phyloP scores from a whole-genome alignment of 1,139 yeast genomes.

The Taphrina betulina region DNA sequence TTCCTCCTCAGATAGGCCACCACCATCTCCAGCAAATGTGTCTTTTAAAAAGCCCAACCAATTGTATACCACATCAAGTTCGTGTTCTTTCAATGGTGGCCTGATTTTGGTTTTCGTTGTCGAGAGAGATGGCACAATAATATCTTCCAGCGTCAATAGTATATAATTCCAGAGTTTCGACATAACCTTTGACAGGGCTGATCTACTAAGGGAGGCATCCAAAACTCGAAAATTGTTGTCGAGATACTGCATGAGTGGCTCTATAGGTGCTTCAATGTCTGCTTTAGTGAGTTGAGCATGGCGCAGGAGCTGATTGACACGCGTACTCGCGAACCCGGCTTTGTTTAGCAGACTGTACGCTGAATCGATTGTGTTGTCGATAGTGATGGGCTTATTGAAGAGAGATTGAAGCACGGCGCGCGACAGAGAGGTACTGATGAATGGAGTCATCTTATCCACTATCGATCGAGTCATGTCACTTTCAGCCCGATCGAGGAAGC shows the following conservation, averaged over 20 bases:
- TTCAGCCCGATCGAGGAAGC: conserved; percentile 62
- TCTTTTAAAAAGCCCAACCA: conserved; percentile 70
- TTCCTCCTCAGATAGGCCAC: conserved; percentile 71
- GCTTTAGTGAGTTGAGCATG: conserved; percentile 46
- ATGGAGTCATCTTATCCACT: conserved; percentile 59
- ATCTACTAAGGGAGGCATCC: conserved; percentile 62
- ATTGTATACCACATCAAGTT: conserved; percentile 66
- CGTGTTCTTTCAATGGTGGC: conserved; percentile 57
- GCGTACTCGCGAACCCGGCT: conserved; percentile 12
- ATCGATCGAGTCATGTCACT: conserved; percentile 64
- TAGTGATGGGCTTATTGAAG: conserved; percentile 2
- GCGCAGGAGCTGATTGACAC: not conserved
- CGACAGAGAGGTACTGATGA: conserved; percentile 52
- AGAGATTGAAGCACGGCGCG: conserved; percentile 13
- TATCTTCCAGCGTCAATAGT: conserved; percentile 60
- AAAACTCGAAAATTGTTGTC: conserved; percentile 67
- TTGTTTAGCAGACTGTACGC: conserved; percentile 28
- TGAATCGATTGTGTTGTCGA: conserved; percentile 28
- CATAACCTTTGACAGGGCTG: conserved; percentile 66
- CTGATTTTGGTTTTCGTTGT: conserved; percentile 37
- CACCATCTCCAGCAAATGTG: conserved; percentile 78
- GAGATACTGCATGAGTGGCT: conserved; percentile 72
- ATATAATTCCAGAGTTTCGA: conserved; percentile 73
- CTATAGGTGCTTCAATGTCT: conserved; percentile 65
- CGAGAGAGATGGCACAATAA: conserved; percentile 69